Evolutionary conservation across 441 rosid species (phyloP).

Genomic region (Corymbia citriodora): DNA sequence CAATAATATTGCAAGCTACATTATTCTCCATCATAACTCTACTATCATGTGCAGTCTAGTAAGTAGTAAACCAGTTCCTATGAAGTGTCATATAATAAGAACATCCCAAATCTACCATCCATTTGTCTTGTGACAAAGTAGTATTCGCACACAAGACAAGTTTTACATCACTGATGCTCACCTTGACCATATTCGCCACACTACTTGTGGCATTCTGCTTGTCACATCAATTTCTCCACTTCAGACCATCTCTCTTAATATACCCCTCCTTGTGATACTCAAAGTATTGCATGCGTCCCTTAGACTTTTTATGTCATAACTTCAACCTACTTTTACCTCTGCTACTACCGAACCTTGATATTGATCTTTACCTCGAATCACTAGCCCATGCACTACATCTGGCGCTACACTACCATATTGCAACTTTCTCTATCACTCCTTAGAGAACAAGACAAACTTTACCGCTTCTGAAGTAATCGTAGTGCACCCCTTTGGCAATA

Average conservation of each 20-base stretch:
- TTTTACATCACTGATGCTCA: neutral
- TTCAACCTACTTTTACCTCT: neutral
- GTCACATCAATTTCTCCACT: neutral
- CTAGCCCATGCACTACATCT: neutral
- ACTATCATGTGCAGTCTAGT: rapidly evolving
- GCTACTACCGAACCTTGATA: rapidly evolving
- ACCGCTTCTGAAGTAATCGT: no score
- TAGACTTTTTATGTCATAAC: rapidly evolving
- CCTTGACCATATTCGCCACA: rapidly evolving
- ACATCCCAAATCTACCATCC: neutral
- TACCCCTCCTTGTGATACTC: rapidly evolving
- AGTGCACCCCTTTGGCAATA: neutral
- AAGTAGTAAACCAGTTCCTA: neutral
- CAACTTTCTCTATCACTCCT: neutral
- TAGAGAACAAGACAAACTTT: no score
- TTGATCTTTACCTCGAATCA: neutral
- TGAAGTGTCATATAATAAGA: neutral
- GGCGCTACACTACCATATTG: no score
- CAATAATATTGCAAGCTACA: neutral
- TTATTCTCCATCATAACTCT: rapidly evolving
- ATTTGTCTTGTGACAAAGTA: rapidly evolving
- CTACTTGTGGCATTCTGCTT: rapidly evolving
- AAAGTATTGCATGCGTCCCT: neutral
- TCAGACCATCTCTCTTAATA: rapidly evolving
- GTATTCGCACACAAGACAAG: no score